Base-by-base conservation (phyloP, 202 grass and related monocot genomes). In the Saccharum hybrid region DNA sequence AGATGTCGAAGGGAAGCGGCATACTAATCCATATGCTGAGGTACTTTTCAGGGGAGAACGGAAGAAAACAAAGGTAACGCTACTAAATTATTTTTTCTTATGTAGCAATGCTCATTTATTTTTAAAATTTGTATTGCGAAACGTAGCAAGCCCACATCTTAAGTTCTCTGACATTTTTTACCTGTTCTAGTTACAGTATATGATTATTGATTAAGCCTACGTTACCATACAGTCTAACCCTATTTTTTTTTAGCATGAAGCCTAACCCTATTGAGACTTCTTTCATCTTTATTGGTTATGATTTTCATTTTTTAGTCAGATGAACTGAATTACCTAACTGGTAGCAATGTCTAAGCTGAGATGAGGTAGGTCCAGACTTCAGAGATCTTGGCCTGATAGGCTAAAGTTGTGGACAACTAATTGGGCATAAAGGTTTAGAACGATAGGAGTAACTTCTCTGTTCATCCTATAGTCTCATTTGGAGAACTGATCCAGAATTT, bases 1-100 rank as follows among this genome's bases (percentile, higher is more conserved):
- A 73, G 88, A 93, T 65, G 89, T 98, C 0, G 96, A 98, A 91
- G 96, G 96, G 75, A 98, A 93, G 82, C 81, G 72, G 31, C 90
- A 98, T 48, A 98, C 82, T 22, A 94, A 98, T 81, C 92, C 96
- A 3, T 98, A 91, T 82, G 96, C 82, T 2, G 66, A 86, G 40
- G 77, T 98, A 48, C 26, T 88, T 81, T 93, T 95, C 28, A 95
- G 89, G 76, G 96, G 92, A 64, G 92, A 98, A 48, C 89, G 76
- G 45, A 95, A 84, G 90, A 88, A 88, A 77, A 98, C 95, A 3
- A 93, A 95, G 92, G 95, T 94, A 78, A 75, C 40, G 0, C 2
- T 81, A 34, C 84, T 60, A 18, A 23, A 18, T 61, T n/a, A 11
- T 52, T 42, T 80, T 83, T 65, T 6, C 16, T 15, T 39, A 19